Evolutionary conservation across 306 rosid genomes (phyloP).

Genomic region (Prunus davidiana): DNA sequence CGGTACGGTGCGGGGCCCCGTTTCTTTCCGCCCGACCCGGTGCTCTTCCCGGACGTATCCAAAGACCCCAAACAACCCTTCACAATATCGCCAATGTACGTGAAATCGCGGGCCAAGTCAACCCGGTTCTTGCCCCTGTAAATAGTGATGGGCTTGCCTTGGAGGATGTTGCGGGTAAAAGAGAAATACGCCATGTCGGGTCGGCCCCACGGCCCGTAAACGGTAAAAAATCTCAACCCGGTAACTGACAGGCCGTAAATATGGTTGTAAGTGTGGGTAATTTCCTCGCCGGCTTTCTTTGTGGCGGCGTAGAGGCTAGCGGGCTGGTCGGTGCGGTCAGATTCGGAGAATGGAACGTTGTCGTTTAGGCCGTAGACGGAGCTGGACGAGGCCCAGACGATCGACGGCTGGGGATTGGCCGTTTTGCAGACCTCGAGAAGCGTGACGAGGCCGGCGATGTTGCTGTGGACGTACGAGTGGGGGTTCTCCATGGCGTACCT

Average conservation of each 20-base stretch:
- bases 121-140: slow-evolving; percentile 74
- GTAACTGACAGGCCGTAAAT: slow-evolving; percentile 81
- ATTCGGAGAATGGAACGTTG: slow-evolving; percentile 65
- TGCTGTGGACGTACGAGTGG: slow-evolving; percentile 77
- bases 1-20: slow-evolving; percentile 62
- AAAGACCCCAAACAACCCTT: slow-evolving; percentile 78
- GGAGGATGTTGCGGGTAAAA: slow-evolving; percentile 70
- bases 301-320: slow-evolving; percentile 84
- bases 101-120: slow-evolving; percentile 79
- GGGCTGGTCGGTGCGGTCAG: slow-evolving; percentile 69
- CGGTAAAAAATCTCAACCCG: slow-evolving; percentile 81
- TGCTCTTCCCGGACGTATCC: slow-evolving; percentile 68
- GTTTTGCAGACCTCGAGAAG: slow-evolving; percentile 72
- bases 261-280: slow-evolving; percentile 77
- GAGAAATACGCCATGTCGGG: slow-evolving; percentile 95
- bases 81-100: slow-evolving; percentile 80
- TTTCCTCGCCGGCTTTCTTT: slow-evolving; percentile 89
- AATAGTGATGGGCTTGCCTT: slow-evolving; percentile 76
- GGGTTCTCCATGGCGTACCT: slow-evolving; percentile 94
- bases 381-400: slow-evolving; percentile 89
- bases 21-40: slow-evolving; percentile 88
- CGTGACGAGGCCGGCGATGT: slow-evolving; percentile 80
- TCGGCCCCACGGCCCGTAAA: slow-evolving; percentile 92
- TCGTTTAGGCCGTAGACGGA: slow-evolving; percentile 85
- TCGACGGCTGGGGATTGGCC: slow-evolving; percentile 71